Conservation (phyloP, 2,329 filamentous ascomycete genomes). For the Pseudopithomyces maydicus region DNA sequence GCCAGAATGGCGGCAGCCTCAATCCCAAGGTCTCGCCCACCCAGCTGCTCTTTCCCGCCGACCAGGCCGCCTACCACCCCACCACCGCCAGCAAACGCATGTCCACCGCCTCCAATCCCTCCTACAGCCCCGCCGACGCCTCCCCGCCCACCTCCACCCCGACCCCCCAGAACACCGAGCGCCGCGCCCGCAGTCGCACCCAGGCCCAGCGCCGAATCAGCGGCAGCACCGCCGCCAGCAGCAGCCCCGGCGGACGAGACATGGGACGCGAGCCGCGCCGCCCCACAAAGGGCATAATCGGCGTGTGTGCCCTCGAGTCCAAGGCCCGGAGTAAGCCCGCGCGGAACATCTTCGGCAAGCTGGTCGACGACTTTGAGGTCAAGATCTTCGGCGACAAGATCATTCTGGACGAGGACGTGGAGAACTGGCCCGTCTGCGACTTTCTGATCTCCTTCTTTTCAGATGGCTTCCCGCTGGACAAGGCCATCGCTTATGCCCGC, state of each 20-base stretch:
- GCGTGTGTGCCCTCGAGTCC: constrained; percentile 91
- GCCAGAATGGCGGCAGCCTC: constrained; percentile 49
- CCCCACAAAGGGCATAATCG: constrained; percentile 69
- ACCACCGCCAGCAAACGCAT: not conserved
- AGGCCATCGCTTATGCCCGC: constrained; percentile 94
- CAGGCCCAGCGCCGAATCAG: constrained; percentile 77
- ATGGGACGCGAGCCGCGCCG: constrained; percentile 54
- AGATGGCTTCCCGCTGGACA: constrained; percentile 94
- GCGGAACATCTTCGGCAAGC: constrained; percentile 89
- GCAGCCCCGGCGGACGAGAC: constrained; percentile 72
- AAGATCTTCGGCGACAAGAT: constrained; percentile 99
- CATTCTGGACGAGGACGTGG: constrained; percentile 93
- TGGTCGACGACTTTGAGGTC: constrained; percentile 94
- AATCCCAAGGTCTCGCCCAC: constrained; percentile 47
- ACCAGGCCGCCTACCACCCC: constrained; percentile 20
- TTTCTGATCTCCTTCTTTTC: constrained; percentile 99
- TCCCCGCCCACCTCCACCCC: constrained; percentile 15
- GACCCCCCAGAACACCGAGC: constrained; percentile 19
- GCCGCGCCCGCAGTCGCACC: constrained; percentile 47
- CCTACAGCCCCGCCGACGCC: constrained; percentile 5
- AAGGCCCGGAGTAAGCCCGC: constrained; percentile 98
- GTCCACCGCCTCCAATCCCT: constrained; percentile 1
- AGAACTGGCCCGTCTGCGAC: constrained; percentile 96
- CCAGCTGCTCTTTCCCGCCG: constrained; percentile 39
- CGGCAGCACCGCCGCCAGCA: constrained; percentile 80